Percentiles rank a stretch among this genome's conserved stretches.
Conservation (phyloP, 2,329 filamentous ascomycete species). For the Aureobasidium sp. region DNA sequence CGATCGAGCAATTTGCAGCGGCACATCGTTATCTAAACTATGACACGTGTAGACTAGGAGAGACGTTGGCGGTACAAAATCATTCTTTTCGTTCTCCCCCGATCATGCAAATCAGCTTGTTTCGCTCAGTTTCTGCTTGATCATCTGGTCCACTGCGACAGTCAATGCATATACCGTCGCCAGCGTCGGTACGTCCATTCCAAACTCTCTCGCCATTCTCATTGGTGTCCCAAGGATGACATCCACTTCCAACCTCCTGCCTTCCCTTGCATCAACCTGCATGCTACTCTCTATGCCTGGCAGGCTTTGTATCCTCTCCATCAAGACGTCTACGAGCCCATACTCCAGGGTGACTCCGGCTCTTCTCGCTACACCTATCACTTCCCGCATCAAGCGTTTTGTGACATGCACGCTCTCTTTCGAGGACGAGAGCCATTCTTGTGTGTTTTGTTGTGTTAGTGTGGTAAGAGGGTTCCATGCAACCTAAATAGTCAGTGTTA, state of each 20-base stretch:
- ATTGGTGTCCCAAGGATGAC: constrained; percentile 41
- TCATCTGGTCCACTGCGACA: constrained; percentile 24
- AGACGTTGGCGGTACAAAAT: not conserved
- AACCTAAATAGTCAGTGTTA: constrained; percentile 25
- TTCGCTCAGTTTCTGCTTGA: constrained; percentile 4
- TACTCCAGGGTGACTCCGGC: constrained; percentile 34
- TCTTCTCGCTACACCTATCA: constrained; percentile 34
- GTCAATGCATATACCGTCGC: constrained; percentile 33
- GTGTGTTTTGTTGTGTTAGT: constrained; percentile 37
- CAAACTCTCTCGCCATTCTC: constrained; percentile 34
- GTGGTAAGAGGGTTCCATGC: constrained; percentile 53
- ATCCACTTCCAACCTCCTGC: constrained; percentile 40
- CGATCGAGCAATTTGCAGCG: too few relatives aligned
- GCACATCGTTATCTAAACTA: too few relatives aligned
- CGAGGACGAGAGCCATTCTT: constrained; percentile 37
- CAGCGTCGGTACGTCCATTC: constrained; percentile 34
- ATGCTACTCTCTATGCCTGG: constrained; percentile 39
- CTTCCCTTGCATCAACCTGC: constrained; percentile 38
- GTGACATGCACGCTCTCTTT: constrained; percentile 35
- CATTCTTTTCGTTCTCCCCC: too few relatives aligned
- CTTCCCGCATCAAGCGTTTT: constrained; percentile 37
- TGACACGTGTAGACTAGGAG: not conserved
- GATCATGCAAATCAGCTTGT: not conserved
- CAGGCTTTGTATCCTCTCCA: constrained; percentile 35
- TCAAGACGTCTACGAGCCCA: constrained; percentile 33